Evolutionary conservation across 495 filamentous ascomycete genomes (phyloP).

Genomic region (Lindgomyces ingoldianus): DNA sequence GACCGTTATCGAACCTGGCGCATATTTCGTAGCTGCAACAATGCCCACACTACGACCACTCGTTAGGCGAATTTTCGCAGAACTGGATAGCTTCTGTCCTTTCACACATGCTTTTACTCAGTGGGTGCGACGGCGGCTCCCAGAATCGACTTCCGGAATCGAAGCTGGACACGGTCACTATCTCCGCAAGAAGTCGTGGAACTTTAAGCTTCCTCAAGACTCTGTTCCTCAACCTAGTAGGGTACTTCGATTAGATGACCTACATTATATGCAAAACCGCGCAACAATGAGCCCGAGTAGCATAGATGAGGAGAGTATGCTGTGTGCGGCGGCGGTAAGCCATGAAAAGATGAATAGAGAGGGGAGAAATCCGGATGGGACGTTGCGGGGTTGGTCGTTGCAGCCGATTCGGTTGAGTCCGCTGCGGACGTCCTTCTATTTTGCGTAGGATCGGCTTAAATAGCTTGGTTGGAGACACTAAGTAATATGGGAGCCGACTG

Average conservation of each 20-base stretch:
- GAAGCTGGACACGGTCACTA: too few relatives aligned
- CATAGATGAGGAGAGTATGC: conserved; percentile 28
- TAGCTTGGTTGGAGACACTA: too few relatives aligned
- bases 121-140: background rate
- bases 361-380: conserved; percentile 24
- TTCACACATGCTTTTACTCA: background rate
- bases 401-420: conserved; percentile 24
- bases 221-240: conserved; percentile 11
- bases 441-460: background rate
- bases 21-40: conserved; percentile 24
- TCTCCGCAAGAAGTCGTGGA: background rate
- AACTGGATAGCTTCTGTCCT: background rate
- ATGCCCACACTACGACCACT: conserved; percentile 24
- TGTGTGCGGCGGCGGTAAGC: conserved; percentile 19
- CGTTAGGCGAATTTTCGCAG: background rate
- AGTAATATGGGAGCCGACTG: too few relatives aligned
- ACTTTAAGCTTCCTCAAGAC: background rate
- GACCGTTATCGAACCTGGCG: conserved; percentile 22
- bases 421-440: conserved; percentile 12
- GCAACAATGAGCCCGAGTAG: conserved; percentile 3
- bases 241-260: conserved; percentile 10
- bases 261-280: conserved; percentile 1
- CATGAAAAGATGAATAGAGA: conserved; percentile 8
- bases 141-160: too few relatives aligned
- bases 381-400: conserved; percentile 11